Evolutionary conservation across 768 basidiomycete species (phyloP).

Genomic region (Cystofilobasidium ferigula): DNA sequence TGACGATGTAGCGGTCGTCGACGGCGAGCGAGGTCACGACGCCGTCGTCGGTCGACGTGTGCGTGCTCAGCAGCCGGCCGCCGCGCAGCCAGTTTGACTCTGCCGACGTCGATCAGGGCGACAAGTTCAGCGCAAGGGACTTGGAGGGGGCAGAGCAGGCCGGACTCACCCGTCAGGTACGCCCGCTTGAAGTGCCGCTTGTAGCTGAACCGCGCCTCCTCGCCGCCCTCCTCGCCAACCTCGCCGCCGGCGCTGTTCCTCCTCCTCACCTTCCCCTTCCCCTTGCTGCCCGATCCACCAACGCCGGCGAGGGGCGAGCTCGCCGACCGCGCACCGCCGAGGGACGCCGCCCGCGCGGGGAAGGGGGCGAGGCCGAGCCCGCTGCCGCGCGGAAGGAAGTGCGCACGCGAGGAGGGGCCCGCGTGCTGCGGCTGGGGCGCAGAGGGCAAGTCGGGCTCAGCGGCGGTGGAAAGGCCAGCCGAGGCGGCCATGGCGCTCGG

Average conservation of each 20-base stretch:
- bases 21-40: slow-evolving; percentile 81
- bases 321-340: slow-evolving; percentile 8
- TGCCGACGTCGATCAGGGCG: too few species aligned
- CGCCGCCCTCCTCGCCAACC: neutral
- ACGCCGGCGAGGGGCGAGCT: neutral
- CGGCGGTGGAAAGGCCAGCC: neutral
- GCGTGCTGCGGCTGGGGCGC: neutral
- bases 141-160: too few species aligned
- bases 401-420: neutral
- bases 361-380: neutral
- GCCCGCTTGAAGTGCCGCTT: slow-evolving; percentile 60
- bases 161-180: slow-evolving; percentile 55
- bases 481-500: neutral
- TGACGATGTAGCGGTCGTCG: slow-evolving; percentile 70
- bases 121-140: too few species aligned
- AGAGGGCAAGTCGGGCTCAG: neutral
- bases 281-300: slow-evolving; percentile 12
- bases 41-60: slow-evolving; percentile 48
- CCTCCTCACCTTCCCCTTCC: slow-evolving; percentile 19
- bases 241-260: neutral
- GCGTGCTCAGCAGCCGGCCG: slow-evolving; percentile 57
- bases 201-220: slow-evolving; percentile 46
- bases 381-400: too few species aligned
- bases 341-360: neutral
- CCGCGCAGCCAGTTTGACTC: slow-evolving; percentile 72